phyloP scores from a whole-genome alignment of 805 yeast genomes.

The Spathaspora passalidarum region DNA sequence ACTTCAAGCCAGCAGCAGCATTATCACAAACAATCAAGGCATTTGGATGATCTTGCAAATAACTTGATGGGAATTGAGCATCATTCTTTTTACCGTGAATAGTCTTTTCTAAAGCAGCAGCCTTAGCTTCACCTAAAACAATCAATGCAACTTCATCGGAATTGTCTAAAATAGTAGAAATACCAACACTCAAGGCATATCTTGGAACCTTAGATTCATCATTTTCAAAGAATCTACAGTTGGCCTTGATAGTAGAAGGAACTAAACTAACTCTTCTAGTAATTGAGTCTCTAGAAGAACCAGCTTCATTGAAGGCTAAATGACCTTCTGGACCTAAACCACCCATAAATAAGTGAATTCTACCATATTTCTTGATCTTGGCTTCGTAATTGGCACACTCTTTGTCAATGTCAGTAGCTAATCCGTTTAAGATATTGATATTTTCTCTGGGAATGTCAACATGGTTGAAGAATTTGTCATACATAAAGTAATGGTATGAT shows the following conservation, averaged over 20 bases:
- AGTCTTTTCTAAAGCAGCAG: conserved; percentile 46
- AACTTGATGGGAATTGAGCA: conserved; percentile 47
- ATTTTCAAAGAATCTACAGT: conserved; percentile 49
- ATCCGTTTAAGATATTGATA: conserved; percentile 55
- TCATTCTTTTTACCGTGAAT: conserved; percentile 35
- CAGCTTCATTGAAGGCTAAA: conserved; percentile 58
- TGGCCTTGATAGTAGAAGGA: conserved; percentile 49
- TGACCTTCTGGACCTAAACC: conserved; percentile 64
- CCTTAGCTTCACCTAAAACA: conserved; percentile 48
- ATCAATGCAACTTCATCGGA: conserved; percentile 51
- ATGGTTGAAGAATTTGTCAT: conserved; percentile 52
- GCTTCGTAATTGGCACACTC: conserved; percentile 51
- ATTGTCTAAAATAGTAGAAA: conserved; percentile 53
- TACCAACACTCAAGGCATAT: conserved; percentile 53
- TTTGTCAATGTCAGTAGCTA: conserved; percentile 39
- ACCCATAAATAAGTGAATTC: conserved; percentile 53
- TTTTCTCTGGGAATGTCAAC: conserved; percentile 50
- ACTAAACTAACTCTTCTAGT: conserved; percentile 50
- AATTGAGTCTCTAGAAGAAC: conserved; percentile 42
- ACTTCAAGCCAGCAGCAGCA: conserved; percentile 40
- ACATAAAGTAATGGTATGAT: conserved; percentile 59
- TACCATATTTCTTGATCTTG: conserved; percentile 45
- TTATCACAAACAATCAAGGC: conserved; percentile 46
- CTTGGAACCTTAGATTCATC: conserved; percentile 48
- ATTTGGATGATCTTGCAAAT: conserved; percentile 45